Percentiles rank a stretch among this genome's conserved stretches.
phyloP scores from a whole-genome alignment of 805 yeast genomes.

The Nakazawaea wyomingensis region DNA sequence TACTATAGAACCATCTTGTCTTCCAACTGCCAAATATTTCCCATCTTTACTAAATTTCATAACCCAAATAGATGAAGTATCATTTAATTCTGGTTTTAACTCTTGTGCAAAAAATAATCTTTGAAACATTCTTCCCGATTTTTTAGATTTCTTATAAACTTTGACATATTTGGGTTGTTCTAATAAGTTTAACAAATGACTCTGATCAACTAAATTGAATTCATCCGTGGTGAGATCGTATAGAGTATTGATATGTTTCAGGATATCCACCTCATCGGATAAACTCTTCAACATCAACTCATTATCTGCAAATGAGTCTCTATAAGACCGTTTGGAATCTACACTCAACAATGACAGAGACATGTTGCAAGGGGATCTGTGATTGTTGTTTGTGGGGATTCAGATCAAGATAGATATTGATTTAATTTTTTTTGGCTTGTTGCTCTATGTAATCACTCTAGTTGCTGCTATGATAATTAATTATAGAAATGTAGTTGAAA shows the following conservation, averaged over 20 bases:
- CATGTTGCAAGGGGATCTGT: background rate
- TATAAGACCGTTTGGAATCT: background rate
- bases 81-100: constrained; percentile 25
- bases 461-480: too few species aligned
- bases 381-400: too few species aligned
- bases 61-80: constrained; percentile 54
- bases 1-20: constrained; percentile 62
- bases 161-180: constrained; percentile 53
- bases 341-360: constrained; percentile 6
- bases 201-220: background rate
- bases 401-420: too few species aligned
- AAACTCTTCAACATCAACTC: constrained; percentile 5
- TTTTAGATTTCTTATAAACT: constrained; percentile 39
- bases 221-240: constrained; percentile 4
- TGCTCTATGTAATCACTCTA: too few species aligned
- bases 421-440: too few species aligned
- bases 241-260: constrained; percentile 4
- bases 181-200: constrained; percentile 33
- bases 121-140: constrained; percentile 40
- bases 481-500: too few species aligned
- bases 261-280: background rate
- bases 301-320: background rate
- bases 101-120: constrained; percentile 66
- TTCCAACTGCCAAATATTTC: constrained; percentile 77
- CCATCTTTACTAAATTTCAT: constrained; percentile 78